phyloP scores from a whole-genome alignment of 1,284 basidiomycete species.

The Lignosus rhinocerotis region DNA sequence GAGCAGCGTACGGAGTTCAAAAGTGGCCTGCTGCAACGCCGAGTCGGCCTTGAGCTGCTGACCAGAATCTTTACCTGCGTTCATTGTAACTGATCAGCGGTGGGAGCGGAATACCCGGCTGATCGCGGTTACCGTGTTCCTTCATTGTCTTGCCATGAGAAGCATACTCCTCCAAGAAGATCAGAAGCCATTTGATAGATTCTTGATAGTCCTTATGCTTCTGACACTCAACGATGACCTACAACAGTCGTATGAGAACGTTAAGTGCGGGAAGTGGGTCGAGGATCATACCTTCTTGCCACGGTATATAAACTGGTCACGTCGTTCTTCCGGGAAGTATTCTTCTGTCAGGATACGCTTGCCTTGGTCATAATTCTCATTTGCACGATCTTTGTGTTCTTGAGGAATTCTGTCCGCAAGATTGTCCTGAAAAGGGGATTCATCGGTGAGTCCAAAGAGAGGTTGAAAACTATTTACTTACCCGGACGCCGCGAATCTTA shows the following conservation, averaged over 20 bases:
- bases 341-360: constrained; percentile 74
- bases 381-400: constrained; percentile 59
- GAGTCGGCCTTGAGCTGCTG: constrained; percentile 43
- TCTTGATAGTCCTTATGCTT: constrained; percentile 90
- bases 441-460: neutral
- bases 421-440: constrained; percentile 37
- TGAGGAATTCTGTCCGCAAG: constrained; percentile 55
- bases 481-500: constrained; percentile 43
- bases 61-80: constrained; percentile 37
- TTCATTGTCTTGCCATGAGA: constrained; percentile 57
- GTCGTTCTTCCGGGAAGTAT: constrained; percentile 85
- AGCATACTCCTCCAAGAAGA: constrained; percentile 75
- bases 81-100: neutral
- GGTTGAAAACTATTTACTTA: constrained; percentile 19
- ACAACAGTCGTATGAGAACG: constrained; percentile 28
- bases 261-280: neutral
- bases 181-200: constrained; percentile 76
- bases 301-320: constrained; percentile 81
- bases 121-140: constrained; percentile 30
- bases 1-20: constrained; percentile 77
- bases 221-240: constrained; percentile 93
- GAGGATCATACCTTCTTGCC: constrained; percentile 61
- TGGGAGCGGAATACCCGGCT: too few species aligned
- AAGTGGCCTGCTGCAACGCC: constrained; percentile 55
- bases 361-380: constrained; percentile 52